Percentiles rank a stretch among this genome's conserved stretches.
phyloP scores from a whole-genome alignment of 331 rosid genomes.

The Phaseolus coccineus region DNA sequence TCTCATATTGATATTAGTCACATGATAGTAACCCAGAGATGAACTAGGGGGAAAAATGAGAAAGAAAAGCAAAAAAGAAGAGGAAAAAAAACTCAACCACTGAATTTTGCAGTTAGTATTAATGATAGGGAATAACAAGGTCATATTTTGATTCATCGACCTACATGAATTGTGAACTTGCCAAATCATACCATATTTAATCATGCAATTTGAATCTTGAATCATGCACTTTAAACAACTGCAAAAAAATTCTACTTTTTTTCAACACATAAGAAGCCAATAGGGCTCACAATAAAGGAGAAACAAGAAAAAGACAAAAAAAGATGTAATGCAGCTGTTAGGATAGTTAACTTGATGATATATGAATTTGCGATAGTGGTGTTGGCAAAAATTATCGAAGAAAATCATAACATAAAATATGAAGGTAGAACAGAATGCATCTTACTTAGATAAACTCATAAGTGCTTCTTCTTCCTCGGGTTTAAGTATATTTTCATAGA shows the following conservation, averaged over 20 bases:
- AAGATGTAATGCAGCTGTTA: slow-evolving; percentile 6
- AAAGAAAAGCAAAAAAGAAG: not conserved
- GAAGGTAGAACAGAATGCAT: slow-evolving; percentile 34
- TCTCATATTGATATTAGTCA: slow-evolving; percentile 36
- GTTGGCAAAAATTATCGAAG: slow-evolving; percentile 33
- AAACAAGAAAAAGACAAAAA: not conserved
- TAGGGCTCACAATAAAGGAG: slow-evolving; percentile 7
- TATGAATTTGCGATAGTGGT: slow-evolving; percentile 3
- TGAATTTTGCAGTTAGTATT: not conserved
- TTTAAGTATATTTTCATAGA: slow-evolving; percentile 80
- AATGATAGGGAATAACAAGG: not conserved
- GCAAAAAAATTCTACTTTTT: slow-evolving; percentile 4
- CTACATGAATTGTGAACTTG: not conserved
- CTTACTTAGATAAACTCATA: slow-evolving; percentile 70
- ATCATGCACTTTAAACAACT: not conserved
- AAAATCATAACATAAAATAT: slow-evolving; percentile 22
- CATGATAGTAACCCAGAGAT: slow-evolving; percentile 12
- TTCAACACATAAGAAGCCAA: slow-evolving; percentile 10
- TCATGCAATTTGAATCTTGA: not conserved
- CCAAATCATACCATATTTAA: not conserved
- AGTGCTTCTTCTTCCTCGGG: slow-evolving; percentile 78
- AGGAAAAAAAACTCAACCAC: not conserved
- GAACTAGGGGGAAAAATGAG: not conserved
- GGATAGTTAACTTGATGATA: slow-evolving; percentile 23
- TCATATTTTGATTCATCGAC: not conserved